phyloP scores from a whole-genome alignment of 208 protist species.

The Acanthamoeba divionensis region DNA sequence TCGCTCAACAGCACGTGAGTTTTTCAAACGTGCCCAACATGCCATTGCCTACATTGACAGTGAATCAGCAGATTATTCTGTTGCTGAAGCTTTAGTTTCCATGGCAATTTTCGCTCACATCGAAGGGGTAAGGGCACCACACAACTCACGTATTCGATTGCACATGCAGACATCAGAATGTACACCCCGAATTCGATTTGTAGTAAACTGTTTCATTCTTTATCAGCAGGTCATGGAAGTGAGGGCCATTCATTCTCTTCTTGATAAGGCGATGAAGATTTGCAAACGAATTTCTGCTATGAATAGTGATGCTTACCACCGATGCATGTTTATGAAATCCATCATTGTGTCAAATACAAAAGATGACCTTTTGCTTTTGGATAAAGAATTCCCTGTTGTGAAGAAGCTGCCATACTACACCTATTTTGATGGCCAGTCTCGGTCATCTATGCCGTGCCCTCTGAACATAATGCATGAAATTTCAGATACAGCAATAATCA shows the following conservation, averaged over 20 bases:
- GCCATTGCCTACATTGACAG: not conserved
- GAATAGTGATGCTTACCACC: slow-evolving; percentile 38
- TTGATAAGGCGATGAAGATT: slow-evolving; percentile 2
- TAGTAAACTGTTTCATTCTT: no score
- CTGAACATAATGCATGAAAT: not conserved
- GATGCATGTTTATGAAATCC: slow-evolving; percentile 49
- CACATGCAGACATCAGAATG: no score
- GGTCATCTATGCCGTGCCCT: not conserved
- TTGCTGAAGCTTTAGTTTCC: slow-evolving; percentile 18
- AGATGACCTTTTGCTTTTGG: not conserved
- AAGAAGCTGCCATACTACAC: slow-evolving; percentile 39
- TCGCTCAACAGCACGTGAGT: not conserved
- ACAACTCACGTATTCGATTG: no score
- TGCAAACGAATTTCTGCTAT: not conserved
- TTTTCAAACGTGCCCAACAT: slow-evolving; percentile 10
- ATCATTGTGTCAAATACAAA: not conserved
- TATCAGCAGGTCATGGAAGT: no score
- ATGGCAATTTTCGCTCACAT: slow-evolving; percentile 27
- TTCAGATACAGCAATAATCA: not conserved
- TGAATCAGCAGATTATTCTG: not conserved
- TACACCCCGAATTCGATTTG: no score
- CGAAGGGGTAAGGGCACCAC: not conserved
- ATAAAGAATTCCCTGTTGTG: not conserved
- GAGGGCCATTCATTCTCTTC: not conserved
- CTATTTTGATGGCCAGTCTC: slow-evolving; percentile 9